Base-by-base conservation (phyloP, 768 basidiomycete species). In the Panaeolus cyanescens region DNA sequence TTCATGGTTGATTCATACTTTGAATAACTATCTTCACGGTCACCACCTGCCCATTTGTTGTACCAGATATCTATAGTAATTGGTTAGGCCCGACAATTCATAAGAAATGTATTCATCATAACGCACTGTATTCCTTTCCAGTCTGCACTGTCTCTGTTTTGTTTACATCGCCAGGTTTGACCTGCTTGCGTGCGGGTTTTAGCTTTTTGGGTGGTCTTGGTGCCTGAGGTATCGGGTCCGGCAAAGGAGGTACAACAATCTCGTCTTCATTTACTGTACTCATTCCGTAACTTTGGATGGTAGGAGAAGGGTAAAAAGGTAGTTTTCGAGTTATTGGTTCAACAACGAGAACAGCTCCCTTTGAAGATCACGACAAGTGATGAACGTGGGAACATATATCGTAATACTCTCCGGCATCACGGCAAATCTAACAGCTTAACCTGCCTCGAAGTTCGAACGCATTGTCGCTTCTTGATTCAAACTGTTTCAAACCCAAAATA, bases 31-130 rank as follows among this genome's bases (percentile, higher is more conserved):
- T 99, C 96, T 74, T 98, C 97, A 31, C 94, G 86, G 73, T 99
- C 97, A 59, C 96, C 97, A 58, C 97, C 97, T n/a, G 97, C 97
- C 96, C 96, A 99, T 78, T 97, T 96, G 76, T 98, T 95, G 73
- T 96, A 99, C 96, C 97, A 99, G 56, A 96, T 92, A 75, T 99
- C 92, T 92, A 62, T 58, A 56, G 65, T 65, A 64, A 55, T 31
- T 59, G 60, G 36, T 59, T n/a, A 45, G 30, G 32, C 55, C 10
- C 62, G 36, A 17, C 5, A 3, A 15, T 8, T 20, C 2, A 0
- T 0, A 15, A 34, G 22, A 33, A 33, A n/a, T 39, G 17, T 31
- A 30, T 30, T 10, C n/a, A n/a, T n/a, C n/a, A 28, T 12, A 33
- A 25, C 91, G 68, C 67, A 96, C 95, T 98, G 78, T 96, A 97